A percentile compares a stretch with the other conserved stretches of the same genome.
phyloP scores from a whole-genome alignment of 2,329 filamentous ascomycete genomes.

The Berkeleyomyces rouxiae region DNA sequence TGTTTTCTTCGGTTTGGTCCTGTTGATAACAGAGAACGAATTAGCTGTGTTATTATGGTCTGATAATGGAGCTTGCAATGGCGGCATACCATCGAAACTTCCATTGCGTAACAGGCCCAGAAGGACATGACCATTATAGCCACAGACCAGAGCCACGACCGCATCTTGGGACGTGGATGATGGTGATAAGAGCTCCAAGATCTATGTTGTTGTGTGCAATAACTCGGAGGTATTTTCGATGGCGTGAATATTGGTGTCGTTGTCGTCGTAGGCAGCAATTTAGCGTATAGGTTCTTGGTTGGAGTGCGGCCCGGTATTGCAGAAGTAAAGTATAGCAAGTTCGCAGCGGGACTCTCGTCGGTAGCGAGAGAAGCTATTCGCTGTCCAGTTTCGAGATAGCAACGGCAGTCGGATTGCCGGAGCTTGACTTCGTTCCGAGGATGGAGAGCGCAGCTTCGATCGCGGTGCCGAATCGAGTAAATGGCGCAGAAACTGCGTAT shows the following conservation, averaged over 20 bases:
- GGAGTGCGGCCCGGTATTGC: no score
- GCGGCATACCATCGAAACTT: constrained; percentile 30
- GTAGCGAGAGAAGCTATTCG: not conserved
- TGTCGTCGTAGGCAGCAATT: no score
- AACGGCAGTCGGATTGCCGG: not conserved
- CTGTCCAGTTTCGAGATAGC: not conserved
- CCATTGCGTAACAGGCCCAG: constrained; percentile 37
- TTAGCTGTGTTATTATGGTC: constrained; percentile 2
- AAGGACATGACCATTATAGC: constrained; percentile 33
- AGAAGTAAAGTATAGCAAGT: no score
- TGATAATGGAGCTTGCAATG: constrained; percentile 3
- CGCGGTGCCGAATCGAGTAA: not conserved
- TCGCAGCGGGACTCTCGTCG: not conserved
- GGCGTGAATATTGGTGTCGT: no score
- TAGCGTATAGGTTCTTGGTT: no score
- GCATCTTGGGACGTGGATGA: constrained; percentile 1
- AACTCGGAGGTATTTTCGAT: no score
- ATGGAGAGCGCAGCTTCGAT: not conserved
- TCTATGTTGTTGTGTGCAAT: not conserved
- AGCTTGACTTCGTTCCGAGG: not conserved
- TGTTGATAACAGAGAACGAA: not conserved
- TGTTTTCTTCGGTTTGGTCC: constrained; percentile 57
- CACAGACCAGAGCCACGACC: constrained; percentile 13
- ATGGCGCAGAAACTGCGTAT: no score
- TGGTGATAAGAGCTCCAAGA: not conserved